Evolutionary conservation across 768 basidiomycete genomes (phyloP), one percentile per base, ranked within the genome.

Genomic region (Agaricus blazei): DNA sequence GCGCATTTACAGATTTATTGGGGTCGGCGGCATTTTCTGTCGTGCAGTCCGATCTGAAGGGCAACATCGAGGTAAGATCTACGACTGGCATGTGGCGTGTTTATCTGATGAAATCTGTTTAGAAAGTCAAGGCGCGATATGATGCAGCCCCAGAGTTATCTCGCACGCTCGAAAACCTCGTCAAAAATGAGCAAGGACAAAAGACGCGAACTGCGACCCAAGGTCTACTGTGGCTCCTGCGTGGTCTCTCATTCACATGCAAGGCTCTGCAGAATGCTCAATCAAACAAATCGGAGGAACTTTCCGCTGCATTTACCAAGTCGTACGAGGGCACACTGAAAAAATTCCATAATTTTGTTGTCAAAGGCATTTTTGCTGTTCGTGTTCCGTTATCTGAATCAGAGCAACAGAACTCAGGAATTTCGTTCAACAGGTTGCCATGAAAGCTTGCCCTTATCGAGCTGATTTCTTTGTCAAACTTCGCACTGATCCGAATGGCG

Each of bases 41-140:
- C 37, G 97, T 99, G 15, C 86, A 93, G 70, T 78, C 66, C 62
- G 97, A 99, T 72, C 63, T 99, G 63, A 89, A 80, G 54, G 92
- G 93, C 29, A 99, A 99, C 74, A 97, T 98, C 71, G 72, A 76
- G 48, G 96, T 97, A 64, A 63, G 82, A 68, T 58, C 58, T 51
- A 31, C 56, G 38, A 29, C 24, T 52, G 29, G 29, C n/a, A n/a
- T n/a, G 42, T 55, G 9, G 9, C 14, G 34, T 14, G 15, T 5
- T 40, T 59, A 28, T 50, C 34, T 38, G n/a, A 26, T 40, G 48
- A 15, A 42, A 40, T 45, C 28, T 46, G 6, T 50, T n/a, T 55
- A 97, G 96, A 99, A 99, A 95, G 85, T 97, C 56, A 82, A 85
- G 52, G 77, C 84, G 14, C 84, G 93, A 43, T 91, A 90, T 68